Evolutionary conservation across 805 yeast genomes (phyloP).

Genomic region (Nakazawaea ernobii): DNA sequence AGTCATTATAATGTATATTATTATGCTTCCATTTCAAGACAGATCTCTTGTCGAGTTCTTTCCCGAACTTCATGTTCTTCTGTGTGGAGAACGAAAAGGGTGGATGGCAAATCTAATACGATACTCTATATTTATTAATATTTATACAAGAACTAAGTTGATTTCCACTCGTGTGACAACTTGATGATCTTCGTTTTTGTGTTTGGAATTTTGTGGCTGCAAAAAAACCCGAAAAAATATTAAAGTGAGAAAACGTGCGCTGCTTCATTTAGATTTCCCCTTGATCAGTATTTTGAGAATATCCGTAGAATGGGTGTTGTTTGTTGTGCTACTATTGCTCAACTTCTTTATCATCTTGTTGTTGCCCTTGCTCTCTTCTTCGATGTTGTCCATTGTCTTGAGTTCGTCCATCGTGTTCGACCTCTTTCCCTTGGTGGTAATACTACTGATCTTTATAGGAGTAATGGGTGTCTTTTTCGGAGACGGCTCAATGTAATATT

Average conservation of each 20-base stretch:
- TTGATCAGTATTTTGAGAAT: constrained; percentile 5
- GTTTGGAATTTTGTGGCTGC: background rate
- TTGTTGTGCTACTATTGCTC: background rate
- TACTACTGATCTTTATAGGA: background rate
- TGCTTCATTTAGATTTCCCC: background rate
- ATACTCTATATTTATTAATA: background rate
- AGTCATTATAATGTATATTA: constrained; percentile 76
- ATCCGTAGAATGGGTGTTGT: background rate
- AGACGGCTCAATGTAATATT: background rate
- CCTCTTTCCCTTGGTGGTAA: background rate
- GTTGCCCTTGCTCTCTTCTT: constrained; percentile 1
- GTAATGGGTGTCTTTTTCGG: background rate
- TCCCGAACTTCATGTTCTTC: constrained; percentile 80
- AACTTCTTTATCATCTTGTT: background rate
- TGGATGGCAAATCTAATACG: background rate
- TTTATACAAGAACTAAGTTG: background rate
- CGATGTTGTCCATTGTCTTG: constrained; percentile 1
- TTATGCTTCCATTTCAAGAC: constrained; percentile 85
- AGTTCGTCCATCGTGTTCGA: background rate
- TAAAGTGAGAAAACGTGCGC: constrained; percentile 1
- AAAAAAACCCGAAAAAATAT: background rate
- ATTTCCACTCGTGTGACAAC: background rate
- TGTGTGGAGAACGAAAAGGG: background rate
- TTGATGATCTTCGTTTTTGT: background rate
- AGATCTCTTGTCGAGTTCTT: constrained; percentile 65